Evolutionary conservation across 208 protist species (phyloP).

Genomic region (Trypanosoma grayi): DNA sequence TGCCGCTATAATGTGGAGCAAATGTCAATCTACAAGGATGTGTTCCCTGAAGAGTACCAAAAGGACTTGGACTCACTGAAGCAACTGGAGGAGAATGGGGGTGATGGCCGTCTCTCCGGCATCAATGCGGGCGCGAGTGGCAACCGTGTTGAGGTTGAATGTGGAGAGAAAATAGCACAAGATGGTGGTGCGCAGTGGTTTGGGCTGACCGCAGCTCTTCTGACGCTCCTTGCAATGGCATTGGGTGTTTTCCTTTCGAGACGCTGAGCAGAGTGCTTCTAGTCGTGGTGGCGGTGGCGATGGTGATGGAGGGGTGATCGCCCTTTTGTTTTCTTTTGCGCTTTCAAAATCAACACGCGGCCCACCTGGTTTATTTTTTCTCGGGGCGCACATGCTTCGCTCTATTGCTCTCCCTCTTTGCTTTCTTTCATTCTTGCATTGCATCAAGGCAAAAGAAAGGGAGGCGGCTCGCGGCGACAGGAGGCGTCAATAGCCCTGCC

Average conservation of each 20-base stretch:
- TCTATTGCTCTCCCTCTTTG: no score
- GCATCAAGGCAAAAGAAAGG: conserved; percentile 33
- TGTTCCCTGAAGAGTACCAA: conserved; percentile 45
- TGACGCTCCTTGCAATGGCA: conserved; percentile 19
- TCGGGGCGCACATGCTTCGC: no score
- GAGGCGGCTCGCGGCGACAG: no score
- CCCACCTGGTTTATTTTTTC: no score
- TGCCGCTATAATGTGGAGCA: conserved; percentile 46
- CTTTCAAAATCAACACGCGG: no score
- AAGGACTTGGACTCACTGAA: conserved; percentile 27
- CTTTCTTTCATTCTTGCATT: no score
- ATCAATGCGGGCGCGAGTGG: neutral
- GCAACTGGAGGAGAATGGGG: neutral
- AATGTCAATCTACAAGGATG: conserved; percentile 33
- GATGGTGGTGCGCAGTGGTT: neutral
- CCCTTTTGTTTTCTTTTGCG: no score
- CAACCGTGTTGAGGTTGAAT: neutral
- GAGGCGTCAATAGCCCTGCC: no score
- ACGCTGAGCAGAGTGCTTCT: neutral
- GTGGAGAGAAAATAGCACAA: neutral
- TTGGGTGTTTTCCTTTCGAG: neutral
- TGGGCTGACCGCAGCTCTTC: neutral
- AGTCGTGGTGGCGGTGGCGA: neutral
- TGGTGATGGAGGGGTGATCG: no score
- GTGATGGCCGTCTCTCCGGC: no score